These are phyloP conservation scores for Phytophthora melonis DNA, from an alignment of 352 stramenopile genomes.

Conservation along the genomic window DNA sequence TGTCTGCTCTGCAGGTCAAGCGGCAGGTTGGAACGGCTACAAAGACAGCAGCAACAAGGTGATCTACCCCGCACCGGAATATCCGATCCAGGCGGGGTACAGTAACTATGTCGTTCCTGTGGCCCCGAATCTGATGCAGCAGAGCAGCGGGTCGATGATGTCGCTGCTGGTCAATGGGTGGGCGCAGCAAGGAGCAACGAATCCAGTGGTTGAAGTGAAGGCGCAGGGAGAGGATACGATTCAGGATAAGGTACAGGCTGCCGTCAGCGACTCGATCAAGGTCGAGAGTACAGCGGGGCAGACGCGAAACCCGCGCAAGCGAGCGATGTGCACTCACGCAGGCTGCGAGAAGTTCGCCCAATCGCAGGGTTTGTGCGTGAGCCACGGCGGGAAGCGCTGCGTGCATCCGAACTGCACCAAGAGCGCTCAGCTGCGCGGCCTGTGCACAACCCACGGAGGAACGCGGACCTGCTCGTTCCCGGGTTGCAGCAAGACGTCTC, in stretches of 20 bases:
- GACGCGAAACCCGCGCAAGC: constrained; percentile 6
- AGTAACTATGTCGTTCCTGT: neutral
- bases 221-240: neutral
- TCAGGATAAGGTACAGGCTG: neutral
- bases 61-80: neutral
- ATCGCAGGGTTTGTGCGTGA: constrained; percentile 27
- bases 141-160: constrained; percentile 29
- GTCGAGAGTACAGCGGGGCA: neutral
- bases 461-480: constrained; percentile 15
- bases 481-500: constrained; percentile 20
- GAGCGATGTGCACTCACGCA: constrained; percentile 10
- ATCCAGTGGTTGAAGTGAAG: constrained; percentile 2
- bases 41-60: neutral
- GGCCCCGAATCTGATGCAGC: neutral
- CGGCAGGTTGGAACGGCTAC: neutral
- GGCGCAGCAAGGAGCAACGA: neutral
- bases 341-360: constrained; percentile 31
- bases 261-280: neutral
- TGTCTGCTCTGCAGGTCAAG: neutral
- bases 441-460: constrained; percentile 30
- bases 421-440: constrained; percentile 25
- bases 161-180: constrained; percentile 28
- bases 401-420: constrained; percentile 23
- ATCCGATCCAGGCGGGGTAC: neutral
- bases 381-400: constrained; percentile 28